Evolutionary conservation across 2,329 filamentous ascomycete genomes (phyloP).

Genomic region (Colletotrichum neosansevieriae): DNA sequence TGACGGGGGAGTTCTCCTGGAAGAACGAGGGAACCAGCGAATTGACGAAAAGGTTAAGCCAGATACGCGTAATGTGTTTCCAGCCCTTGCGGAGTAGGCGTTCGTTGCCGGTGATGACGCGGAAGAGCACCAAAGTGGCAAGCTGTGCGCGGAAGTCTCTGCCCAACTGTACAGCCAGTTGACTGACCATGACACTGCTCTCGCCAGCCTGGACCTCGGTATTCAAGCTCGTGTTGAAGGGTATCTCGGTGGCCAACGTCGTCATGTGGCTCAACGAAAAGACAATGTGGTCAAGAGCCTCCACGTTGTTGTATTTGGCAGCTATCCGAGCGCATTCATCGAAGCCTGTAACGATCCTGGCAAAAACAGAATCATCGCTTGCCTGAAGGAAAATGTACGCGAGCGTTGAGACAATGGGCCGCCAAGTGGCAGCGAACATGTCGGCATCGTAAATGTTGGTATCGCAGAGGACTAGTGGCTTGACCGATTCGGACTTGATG

Average conservation of each 20-base stretch:
- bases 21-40: constrained; percentile 90
- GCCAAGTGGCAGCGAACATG: constrained; percentile 98
- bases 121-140: constrained; percentile 94
- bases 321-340: constrained; percentile 96
- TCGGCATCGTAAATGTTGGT: constrained; percentile 97
- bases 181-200: constrained; percentile 97
- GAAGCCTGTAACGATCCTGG: constrained; percentile 92
- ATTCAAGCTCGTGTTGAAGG: constrained; percentile 88
- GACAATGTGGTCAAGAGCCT: constrained; percentile 93
- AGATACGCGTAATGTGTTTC: constrained; percentile 89
- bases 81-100: constrained; percentile 80
- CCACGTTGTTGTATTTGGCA: constrained; percentile 82
- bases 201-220: constrained; percentile 95
- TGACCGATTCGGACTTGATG: constrained; percentile 82
- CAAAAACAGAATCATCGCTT: constrained; percentile 95
- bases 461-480: constrained; percentile 81
- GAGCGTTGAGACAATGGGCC: constrained; percentile 90
- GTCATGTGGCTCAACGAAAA: constrained; percentile 92
- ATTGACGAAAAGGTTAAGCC: constrained; percentile 96
- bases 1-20: constrained; percentile 68
- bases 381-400: constrained; percentile 99
- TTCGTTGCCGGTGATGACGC: constrained; percentile 89
- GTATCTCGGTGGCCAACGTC: constrained; percentile 80
- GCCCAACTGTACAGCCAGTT: constrained; percentile 95
- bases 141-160: constrained; percentile 94